phyloP scores from a whole-genome alignment of 306 rosid species.

The Cyclanthera cordifolia region DNA sequence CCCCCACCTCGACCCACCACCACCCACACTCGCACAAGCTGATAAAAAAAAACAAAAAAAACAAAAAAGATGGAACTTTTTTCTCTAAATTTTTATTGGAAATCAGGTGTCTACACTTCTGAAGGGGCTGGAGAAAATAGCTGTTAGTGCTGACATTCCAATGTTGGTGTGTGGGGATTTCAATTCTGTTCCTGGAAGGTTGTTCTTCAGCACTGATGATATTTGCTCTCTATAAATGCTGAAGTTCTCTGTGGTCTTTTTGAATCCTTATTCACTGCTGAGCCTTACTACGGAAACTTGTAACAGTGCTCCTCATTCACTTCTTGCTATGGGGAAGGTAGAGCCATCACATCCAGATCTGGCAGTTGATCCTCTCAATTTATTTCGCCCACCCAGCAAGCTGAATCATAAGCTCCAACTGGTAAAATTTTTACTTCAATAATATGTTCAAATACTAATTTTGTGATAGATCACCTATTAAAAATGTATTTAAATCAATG shows the following conservation, averaged over 20 bases:
- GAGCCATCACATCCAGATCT: constrained; percentile 74
- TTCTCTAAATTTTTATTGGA: constrained; percentile 3
- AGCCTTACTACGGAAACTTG: constrained; percentile 15
- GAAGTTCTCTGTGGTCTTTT: background rate
- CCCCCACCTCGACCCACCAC: constrained; percentile 7
- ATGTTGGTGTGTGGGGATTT: constrained; percentile 97
- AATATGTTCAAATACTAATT: background rate
- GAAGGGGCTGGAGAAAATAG: constrained; percentile 96
- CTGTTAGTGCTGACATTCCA: constrained; percentile 89
- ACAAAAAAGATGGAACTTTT: background rate
- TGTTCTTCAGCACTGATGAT: constrained; percentile 8
- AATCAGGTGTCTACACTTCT: constrained; percentile 79
- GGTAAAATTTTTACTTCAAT: constrained; percentile 36
- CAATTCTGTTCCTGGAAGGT: constrained; percentile 95
- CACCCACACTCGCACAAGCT: background rate
- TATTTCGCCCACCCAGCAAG: constrained; percentile 83
- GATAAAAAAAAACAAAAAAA: background rate
- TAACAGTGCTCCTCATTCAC: constrained; percentile 89
- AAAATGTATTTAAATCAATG: no score
- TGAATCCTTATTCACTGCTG: background rate
- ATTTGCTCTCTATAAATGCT: background rate
- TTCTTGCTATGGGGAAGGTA: constrained; percentile 87
- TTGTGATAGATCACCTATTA: no score
- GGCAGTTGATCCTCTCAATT: constrained; percentile 78
- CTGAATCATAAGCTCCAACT: constrained; percentile 82